Base-by-base conservation (phyloP, 257 asterid species). In the Solanum okadae region DNA sequence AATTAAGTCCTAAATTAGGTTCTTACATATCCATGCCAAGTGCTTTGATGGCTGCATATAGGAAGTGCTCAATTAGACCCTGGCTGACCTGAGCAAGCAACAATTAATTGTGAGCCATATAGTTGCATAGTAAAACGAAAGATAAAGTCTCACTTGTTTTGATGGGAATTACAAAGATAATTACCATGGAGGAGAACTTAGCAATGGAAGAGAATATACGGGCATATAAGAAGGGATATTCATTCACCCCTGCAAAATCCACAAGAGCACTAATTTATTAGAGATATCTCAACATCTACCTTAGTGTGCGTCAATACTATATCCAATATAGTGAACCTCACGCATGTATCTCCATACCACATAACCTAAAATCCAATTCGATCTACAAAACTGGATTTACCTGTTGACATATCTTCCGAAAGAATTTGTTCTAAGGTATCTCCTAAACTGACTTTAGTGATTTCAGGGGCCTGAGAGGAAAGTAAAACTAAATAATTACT, bases 1-100 rank as follows among this genome's bases (percentile, higher is more conserved):
- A 86, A 86, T 40, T 73, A 76, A 59, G 49, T 87, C 75, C 90
- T 23, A 85, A 79, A 75, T 33, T 42, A 88, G 79, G 89, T 89
- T 81, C 98, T 93, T 93, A 97, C 99, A 95, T 96, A 90, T 97
- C 98, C 99, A 95, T 91, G 94, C 98, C 95, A 89, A 96, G 88
- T 87, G 98, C 94, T 92, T 92, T 95, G 76, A 94, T 91, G 88
- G 98, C 97, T 91, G 95, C 94, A 91, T 92, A 92, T 22, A 97
- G 91, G 88, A 94, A 93, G 87, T 93, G 94, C 84, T 96, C 98
- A 23, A 92, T 92, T 61, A 94, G 92, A 89, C 93, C 92, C 87
- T 84, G 92, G 92, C 93, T 94, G 94, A 97, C 93, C 99, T 97
- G 94, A 88, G 90, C 63, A 90, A 70, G 87, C 85, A 78, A 42